Evolutionary conservation across 805 yeast species (phyloP).

Genomic region (Zygosaccharomyces rouxii): DNA sequence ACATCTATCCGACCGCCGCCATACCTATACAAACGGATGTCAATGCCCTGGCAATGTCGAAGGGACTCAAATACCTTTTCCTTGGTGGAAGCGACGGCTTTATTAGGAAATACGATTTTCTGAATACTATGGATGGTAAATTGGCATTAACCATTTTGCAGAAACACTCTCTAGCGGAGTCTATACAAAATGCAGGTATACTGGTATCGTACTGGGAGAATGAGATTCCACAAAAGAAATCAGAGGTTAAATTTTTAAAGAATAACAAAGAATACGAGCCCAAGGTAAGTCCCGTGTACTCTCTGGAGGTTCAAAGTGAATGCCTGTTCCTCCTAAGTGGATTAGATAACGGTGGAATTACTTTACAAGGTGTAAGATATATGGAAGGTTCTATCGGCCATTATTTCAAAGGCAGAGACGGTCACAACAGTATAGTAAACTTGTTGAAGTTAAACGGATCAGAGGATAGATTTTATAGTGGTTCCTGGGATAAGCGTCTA

Average conservation of each 20-base stretch:
- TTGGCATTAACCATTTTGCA: slow-evolving; percentile 87
- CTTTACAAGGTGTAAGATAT: slow-evolving; percentile 75
- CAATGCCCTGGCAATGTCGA: slow-evolving; percentile 70
- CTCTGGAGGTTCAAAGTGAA: slow-evolving; percentile 77
- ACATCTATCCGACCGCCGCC: slow-evolving; percentile 80
- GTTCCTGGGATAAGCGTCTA: slow-evolving; percentile 84
- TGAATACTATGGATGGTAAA: slow-evolving; percentile 80
- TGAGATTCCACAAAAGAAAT: slow-evolving; percentile 70
- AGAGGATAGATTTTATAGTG: slow-evolving; percentile 68
- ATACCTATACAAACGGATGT: slow-evolving; percentile 77
- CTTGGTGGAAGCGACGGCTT: slow-evolving; percentile 97
- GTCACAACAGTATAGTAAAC: slow-evolving; percentile 73
- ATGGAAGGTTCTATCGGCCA: slow-evolving; percentile 79
- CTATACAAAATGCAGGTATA: slow-evolving; percentile 80
- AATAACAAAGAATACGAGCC: slow-evolving; percentile 45
- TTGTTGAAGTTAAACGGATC: slow-evolving; percentile 56
- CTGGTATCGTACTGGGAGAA: slow-evolving; percentile 90
- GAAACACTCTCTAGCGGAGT: slow-evolving; percentile 80
- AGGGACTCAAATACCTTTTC: slow-evolving; percentile 79
- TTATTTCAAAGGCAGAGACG: slow-evolving; percentile 49
- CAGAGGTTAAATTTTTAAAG: slow-evolving; percentile 34
- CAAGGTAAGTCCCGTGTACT: slow-evolving; percentile 74
- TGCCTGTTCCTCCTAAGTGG: slow-evolving; percentile 86
- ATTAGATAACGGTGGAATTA: slow-evolving; percentile 76
- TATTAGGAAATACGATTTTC: slow-evolving; percentile 82